A percentile compares a stretch with the other conserved stretches of the same genome.
phyloP scores from a whole-genome alignment of 148 eudicot species.

The Pharnaceum exiguum region DNA sequence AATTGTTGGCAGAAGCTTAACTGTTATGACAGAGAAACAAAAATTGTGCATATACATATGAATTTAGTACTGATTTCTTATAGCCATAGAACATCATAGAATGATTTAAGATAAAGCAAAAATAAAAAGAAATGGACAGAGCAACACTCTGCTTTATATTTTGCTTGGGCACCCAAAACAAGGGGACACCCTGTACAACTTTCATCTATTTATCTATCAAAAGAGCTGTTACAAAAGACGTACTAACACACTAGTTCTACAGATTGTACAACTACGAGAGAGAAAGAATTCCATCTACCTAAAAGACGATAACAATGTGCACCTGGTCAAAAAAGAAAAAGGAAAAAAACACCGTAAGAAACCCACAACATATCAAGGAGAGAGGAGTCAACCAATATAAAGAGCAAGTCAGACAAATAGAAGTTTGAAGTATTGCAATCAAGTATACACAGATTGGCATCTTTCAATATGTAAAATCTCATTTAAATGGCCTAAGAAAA shows the following conservation, averaged over 20 bases:
- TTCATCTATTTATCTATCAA: background rate
- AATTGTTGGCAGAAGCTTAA: background rate
- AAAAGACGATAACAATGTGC: background rate
- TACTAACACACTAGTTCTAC: slow-evolving; percentile 9
- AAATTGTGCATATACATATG: slow-evolving; percentile 3
- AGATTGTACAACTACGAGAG: slow-evolving; percentile 5
- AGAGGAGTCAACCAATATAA: background rate
- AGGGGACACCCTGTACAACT: slow-evolving; percentile 22
- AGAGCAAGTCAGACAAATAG: background rate
- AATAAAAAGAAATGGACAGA: background rate
- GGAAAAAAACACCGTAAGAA: background rate
- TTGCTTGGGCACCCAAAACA: slow-evolving; percentile 15
- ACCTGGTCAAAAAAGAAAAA: background rate
- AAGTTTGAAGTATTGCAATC: too few species aligned
- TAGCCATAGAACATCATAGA: too few species aligned
- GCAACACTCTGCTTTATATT: background rate
- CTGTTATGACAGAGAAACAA: background rate
- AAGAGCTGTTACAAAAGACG: slow-evolving; percentile 11
- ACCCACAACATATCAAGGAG: background rate
- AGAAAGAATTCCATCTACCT: slow-evolving; percentile 5
- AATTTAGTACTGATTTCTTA: background rate
- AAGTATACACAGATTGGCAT: background rate
- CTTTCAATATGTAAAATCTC: too few species aligned
- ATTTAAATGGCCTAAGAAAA: too few species aligned
- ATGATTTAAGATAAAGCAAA: too few species aligned